A percentile compares a stretch with the other conserved stretches of the same genome.
phyloP scores from a whole-genome alignment of 2,329 filamentous ascomycete genomes.

The Penicillium decumbens region DNA sequence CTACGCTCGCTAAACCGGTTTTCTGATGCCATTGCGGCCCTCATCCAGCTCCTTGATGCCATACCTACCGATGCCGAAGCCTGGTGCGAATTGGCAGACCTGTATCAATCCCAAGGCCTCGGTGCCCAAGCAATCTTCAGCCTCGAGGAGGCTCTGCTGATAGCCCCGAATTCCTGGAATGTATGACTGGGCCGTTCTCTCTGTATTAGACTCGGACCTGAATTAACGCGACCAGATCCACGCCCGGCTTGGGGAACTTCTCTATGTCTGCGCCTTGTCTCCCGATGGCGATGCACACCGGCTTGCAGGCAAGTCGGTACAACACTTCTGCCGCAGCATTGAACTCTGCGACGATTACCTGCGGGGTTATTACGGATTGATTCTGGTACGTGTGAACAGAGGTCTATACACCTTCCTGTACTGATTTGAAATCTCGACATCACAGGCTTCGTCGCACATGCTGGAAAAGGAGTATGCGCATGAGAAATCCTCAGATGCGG shows the following conservation, averaged over 20 bases:
- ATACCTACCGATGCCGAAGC: slow-evolving; percentile 87
- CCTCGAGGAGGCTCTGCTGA: slow-evolving; percentile 81
- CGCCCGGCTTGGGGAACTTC: slow-evolving; percentile 76
- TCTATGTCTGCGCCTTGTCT: slow-evolving; percentile 59
- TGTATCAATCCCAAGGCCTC: slow-evolving; percentile 75
- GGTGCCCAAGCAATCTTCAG: slow-evolving; percentile 81
- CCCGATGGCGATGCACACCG: slow-evolving; percentile 39
- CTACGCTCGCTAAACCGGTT: slow-evolving; percentile 67
- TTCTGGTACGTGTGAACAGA: slow-evolving; percentile 56
- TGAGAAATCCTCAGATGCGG: slow-evolving; percentile 7
- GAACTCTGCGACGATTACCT: slow-evolving; percentile 92
- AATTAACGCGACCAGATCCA: slow-evolving; percentile 59
- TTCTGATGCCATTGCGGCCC: slow-evolving; percentile 66
- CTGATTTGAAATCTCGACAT: not conserved
- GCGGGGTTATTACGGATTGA: slow-evolving; percentile 87
- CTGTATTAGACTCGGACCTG: not conserved
- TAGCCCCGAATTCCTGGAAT: slow-evolving; percentile 93
- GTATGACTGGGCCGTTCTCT: slow-evolving; percentile 48
- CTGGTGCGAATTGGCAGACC: slow-evolving; percentile 85
- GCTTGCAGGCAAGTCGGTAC: slow-evolving; percentile 66
- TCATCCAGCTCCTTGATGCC: slow-evolving; percentile 72
- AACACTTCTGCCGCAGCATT: slow-evolving; percentile 82
- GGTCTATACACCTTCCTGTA: not conserved
- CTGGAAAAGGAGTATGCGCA: slow-evolving; percentile 18
- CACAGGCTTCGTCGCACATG: slow-evolving; percentile 29